These are phyloP conservation scores for Domatiomyces globalis DNA, from an alignment of 2,329 filamentous ascomycete species.

Conservation along the genomic window DNA sequence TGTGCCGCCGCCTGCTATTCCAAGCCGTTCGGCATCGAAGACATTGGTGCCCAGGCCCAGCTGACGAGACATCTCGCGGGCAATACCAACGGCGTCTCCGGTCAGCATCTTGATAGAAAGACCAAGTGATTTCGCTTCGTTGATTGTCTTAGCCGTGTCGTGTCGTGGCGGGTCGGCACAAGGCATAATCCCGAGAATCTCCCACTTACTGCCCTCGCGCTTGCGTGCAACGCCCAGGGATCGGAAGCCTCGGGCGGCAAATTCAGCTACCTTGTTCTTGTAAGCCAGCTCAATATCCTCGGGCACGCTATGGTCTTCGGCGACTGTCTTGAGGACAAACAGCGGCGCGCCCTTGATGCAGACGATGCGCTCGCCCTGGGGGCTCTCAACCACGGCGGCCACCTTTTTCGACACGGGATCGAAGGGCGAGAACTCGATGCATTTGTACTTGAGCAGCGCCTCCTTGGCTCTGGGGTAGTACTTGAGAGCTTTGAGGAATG, in stretches of 20 bases:
- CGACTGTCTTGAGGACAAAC: conserved; percentile 73
- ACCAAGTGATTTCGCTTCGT: conserved; percentile 76
- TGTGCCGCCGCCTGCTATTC: conserved; percentile 69
- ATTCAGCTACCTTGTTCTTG: conserved; percentile 85
- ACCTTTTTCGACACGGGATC: conserved; percentile 93
- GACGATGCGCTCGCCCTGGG: conserved; percentile 67
- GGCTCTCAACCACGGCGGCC: conserved; percentile 66
- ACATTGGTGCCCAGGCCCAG: conserved; percentile 85
- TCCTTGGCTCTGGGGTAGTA: conserved; percentile 71
- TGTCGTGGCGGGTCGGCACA: conserved; percentile 83
- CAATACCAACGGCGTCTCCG: conserved; percentile 86
- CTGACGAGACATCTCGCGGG: conserved; percentile 79
- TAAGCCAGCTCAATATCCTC: conserved; percentile 67
- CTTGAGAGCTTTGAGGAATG: conserved; percentile 73
- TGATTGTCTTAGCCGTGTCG: conserved; percentile 80
- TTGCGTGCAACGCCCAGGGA: conserved; percentile 88
- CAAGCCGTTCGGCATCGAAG: conserved; percentile 84
- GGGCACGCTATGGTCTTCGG: conserved; percentile 68
- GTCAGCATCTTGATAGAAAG: conserved; percentile 93
- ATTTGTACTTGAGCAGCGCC: conserved; percentile 69
- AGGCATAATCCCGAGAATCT: conserved; percentile 89
- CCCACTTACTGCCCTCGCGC: conserved; percentile 66
- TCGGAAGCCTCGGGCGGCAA: conserved; percentile 84
- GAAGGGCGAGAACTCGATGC: conserved; percentile 74
- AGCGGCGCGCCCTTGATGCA: conserved; percentile 87